Evolutionary conservation across 2,329 filamentous ascomycete species (phyloP), one percentile per base, ranked within the genome.

Genomic region (Cladosporium sp.): DNA sequence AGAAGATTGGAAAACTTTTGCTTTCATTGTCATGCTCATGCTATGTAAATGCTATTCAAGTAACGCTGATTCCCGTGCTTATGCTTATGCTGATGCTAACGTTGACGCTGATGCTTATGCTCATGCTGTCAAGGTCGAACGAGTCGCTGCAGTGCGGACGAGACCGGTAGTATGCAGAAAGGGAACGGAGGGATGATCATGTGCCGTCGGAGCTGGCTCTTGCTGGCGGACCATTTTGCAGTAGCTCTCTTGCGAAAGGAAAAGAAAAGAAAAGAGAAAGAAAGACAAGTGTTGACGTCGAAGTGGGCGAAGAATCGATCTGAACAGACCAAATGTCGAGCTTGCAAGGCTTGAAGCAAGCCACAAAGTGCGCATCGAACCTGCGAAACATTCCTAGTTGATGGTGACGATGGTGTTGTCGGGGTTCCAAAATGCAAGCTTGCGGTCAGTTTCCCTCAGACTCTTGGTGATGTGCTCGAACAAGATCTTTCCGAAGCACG

Each of bases 381-480:
- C n/a, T n/a, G n/a, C n/a, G n/a, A n/a, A 30, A 30, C 28, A 30
- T 30, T 12, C 5, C 32, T 34, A 34, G 32, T 34, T 2, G 32
- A 34, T 12, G 1, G 28, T 34, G 32, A 34, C 32, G 32, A 34
- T 34, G 4, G 10, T 6, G 6, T 34, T 6, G 1, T 58, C 32
- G 3, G 54, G 24, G 2, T 60, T 32, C 36, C 44, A 69, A 28
- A 24, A 59, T 3, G 44, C 65, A n/a, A 67, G 65, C 63, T 59
- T 58, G 38, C 41, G 32, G 36, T 72, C 71, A n/a, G 38, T 67
- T 54, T 66, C 41, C 51, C 41, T 30, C 28, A 72, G 26, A 14
- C 51, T 65, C 47, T 67, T 51, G 0, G 65, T 60, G 18, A 69
- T 58, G 41, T 69, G 61, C 28, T 58, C 34, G 54, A 70, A 71